phyloP scores from a whole-genome alignment of 768 basidiomycete species.

The Russula olivacea region DNA sequence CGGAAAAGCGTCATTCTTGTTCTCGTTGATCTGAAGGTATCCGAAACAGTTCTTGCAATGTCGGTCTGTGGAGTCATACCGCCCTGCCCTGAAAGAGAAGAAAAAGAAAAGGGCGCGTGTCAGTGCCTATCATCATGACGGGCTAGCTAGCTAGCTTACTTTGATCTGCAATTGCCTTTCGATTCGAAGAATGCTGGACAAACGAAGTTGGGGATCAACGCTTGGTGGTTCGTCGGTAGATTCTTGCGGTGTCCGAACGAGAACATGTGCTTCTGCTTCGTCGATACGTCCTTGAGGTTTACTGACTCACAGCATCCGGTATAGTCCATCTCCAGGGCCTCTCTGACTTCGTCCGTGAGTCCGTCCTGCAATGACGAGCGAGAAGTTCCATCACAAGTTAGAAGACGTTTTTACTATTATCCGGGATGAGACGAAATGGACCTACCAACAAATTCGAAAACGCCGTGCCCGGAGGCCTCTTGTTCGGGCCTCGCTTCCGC shows the following conservation, averaged over 20 bases:
- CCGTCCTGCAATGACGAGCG: not conserved
- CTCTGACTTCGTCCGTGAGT: not conserved
- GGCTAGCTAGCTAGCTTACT: too few species aligned
- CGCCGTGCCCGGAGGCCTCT: not conserved
- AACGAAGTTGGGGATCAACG: too few species aligned
- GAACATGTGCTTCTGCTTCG: not conserved
- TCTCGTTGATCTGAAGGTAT: too few species aligned
- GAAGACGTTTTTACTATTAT: not conserved
- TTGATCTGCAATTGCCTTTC: too few species aligned
- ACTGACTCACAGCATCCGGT: not conserved
- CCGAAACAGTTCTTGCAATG: too few species aligned
- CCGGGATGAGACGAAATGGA: not conserved
- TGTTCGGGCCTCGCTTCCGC: not conserved
- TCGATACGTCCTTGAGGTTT: not conserved
- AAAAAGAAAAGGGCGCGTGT: too few species aligned
- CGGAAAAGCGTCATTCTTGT: too few species aligned
- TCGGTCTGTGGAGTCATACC: too few species aligned
- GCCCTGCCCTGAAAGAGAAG: too few species aligned
- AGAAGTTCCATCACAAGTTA: not conserved
- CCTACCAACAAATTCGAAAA: constrained; percentile 7
- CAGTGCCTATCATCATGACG: too few species aligned
- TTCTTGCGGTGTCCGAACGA: not conserved
- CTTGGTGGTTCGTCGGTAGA: too few species aligned
- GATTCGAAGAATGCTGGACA: too few species aligned
- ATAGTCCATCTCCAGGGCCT: not conserved